These are phyloP conservation scores for Corymbia calophylla DNA, from an alignment of 441 rosid species.

Conservation along the genomic window DNA sequence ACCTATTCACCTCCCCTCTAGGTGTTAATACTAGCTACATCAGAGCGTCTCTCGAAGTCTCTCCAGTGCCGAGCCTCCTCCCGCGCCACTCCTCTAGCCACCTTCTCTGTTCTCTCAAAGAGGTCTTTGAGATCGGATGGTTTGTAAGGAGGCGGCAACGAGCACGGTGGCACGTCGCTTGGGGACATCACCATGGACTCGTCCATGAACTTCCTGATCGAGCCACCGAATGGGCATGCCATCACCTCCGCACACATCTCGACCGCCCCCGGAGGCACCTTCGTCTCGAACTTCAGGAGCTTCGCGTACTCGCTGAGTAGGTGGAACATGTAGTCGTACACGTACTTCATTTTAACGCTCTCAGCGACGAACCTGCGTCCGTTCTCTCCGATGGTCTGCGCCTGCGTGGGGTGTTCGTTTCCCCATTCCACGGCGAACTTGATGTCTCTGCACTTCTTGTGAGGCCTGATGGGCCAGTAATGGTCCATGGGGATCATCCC, in stretches of 20 bases:
- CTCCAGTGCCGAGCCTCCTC: too few relatives aligned
- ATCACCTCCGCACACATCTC: constrained; percentile 1
- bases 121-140: neutral
- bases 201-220: constrained; percentile 2
- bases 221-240: neutral
- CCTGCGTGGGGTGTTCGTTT: neutral
- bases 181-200: constrained; percentile 5
- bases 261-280: neutral
- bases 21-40: too few relatives aligned
- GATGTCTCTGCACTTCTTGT: constrained; percentile 50
- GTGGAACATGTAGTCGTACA: constrained; percentile 10
- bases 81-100: neutral
- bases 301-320: neutral
- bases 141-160: neutral
- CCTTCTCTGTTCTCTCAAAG: neutral
- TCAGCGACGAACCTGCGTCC: neutral
- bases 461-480: constrained; percentile 64
- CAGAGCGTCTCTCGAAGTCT: too few relatives aligned
- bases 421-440: constrained; percentile 85
- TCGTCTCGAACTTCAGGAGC: neutral
- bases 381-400: neutral
- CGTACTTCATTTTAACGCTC: neutral
- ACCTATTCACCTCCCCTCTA: too few relatives aligned
- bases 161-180: neutral
- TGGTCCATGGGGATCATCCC: constrained; percentile 60